Percentiles rank a stretch among this genome's conserved stretches.
These are phyloP conservation scores for Kluyveromyces dobzhanskii DNA, from an alignment of 805 yeast genomes.

Conservation along the genomic window DNA sequence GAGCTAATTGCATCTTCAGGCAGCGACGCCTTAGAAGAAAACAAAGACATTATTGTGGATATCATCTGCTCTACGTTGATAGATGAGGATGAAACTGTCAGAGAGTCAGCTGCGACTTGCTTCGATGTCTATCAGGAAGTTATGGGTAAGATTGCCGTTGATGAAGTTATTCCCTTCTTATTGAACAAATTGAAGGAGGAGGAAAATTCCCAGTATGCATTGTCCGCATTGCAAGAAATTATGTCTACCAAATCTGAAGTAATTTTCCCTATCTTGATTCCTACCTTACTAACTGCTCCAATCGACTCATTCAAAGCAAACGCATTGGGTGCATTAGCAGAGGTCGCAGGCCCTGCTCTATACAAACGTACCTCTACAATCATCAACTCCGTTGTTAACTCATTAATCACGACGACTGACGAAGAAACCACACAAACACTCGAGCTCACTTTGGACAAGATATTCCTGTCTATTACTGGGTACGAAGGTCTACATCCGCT, in stretches of 20 bases:
- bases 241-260: slow-evolving; percentile 86
- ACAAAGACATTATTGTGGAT: slow-evolving; percentile 59
- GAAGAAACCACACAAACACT: slow-evolving; percentile 34
- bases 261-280: slow-evolving; percentile 88
- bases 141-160: slow-evolving; percentile 79
- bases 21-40: slow-evolving; percentile 48
- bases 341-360: slow-evolving; percentile 81
- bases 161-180: slow-evolving; percentile 79
- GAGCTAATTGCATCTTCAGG: slow-evolving; percentile 76
- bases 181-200: slow-evolving; percentile 56
- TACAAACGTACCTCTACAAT: slow-evolving; percentile 65
- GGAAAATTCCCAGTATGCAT: slow-evolving; percentile 60
- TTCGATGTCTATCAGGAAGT: slow-evolving; percentile 80
- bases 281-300: slow-evolving; percentile 75
- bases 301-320: slow-evolving; percentile 77
- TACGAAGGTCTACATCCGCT: slow-evolving; percentile 79
- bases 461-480: slow-evolving; percentile 65
- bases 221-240: slow-evolving; percentile 82
- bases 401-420: slow-evolving; percentile 35
- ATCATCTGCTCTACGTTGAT: slow-evolving; percentile 74
- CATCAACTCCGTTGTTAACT: slow-evolving; percentile 62
- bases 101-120: slow-evolving; percentile 87
- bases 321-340: slow-evolving; percentile 78
- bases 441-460: slow-evolving; percentile 50
- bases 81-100: slow-evolving; percentile 63